Evolutionary conservation across 78 protist genomes (phyloP), one percentile per base, ranked within the genome.

Genomic region (Acrasis kona): DNA sequence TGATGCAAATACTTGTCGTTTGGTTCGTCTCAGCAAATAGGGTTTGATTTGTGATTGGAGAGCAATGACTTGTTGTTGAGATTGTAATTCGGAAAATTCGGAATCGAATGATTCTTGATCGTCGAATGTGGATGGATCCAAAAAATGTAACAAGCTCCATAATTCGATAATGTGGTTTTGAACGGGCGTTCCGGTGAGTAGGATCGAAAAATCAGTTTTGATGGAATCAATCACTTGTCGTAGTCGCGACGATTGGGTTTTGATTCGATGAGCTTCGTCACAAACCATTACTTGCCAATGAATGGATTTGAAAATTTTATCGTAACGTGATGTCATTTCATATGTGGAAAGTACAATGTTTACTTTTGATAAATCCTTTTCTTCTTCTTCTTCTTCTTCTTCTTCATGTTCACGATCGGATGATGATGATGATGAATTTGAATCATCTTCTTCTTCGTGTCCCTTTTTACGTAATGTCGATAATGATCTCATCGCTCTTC

Each of bases 211-310:
- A 34, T 76, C 70, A 41, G 81, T 29, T 32, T 12, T 39, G 72
- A 95, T 83, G 61, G 41, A 7, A 29, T 90, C 72, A 30, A 90
- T 70, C 30, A 76, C 78, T 61, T 39, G 41, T 2, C 91, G 74
- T 38, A 95, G 83, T 64, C 35, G 41, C 9, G 98, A 84, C 40
- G 87, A 29, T 70, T 95, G 96, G 93, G 96, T 97, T 87, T 98
- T 98, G 66, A 98, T 85, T 9, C 96, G 79, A 76, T 96, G 94
- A 7, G 97, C 99, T 87, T 98, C 99, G 78, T 98, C 99, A 70
- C 95, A 72, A 37, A 97, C 72, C 19, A 96, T 10, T 81, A 87
- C 89, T 29, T 67, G 5, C 96, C 96, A 96, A 37, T 65, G 0
- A 71, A 89, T 66, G 78, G 89, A 87, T 50, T 72, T 38, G 36